Percentiles rank a stretch among this genome's conserved stretches.
Conservation (phyloP, 139 green algal genomes). For the Chlamydomonas schloesseri region DNA sequence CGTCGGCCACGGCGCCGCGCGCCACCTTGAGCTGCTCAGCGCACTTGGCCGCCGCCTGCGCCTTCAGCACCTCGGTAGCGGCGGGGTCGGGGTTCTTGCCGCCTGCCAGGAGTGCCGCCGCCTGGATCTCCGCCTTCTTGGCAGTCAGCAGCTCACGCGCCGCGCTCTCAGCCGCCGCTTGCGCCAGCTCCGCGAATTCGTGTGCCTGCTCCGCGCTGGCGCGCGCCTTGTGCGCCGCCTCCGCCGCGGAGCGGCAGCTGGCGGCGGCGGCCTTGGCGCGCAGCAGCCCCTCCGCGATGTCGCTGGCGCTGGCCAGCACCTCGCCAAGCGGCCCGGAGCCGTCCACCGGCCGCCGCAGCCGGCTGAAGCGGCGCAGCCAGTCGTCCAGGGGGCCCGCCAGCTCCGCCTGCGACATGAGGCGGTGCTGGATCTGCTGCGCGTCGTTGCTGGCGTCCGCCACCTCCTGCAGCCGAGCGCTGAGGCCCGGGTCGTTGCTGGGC, state of each 20-base stretch:
- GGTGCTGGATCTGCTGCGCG: conserved; percentile 64
- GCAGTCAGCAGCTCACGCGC: conserved; percentile 75
- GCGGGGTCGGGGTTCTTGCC: conserved; percentile 68
- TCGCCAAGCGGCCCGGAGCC: conserved; percentile 49
- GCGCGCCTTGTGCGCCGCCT: conserved; percentile 58
- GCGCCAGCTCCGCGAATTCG: conserved; percentile 65
- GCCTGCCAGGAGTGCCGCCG: conserved; percentile 63
- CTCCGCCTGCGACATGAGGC: conserved; percentile 40
- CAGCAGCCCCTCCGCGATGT: conserved; percentile 62
- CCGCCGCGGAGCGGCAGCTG: conserved; percentile 55
- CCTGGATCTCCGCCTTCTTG: conserved; percentile 80
- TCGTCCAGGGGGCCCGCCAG: conserved; percentile 37
- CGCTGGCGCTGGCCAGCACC: conserved; percentile 57
- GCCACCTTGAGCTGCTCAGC: conserved; percentile 74
- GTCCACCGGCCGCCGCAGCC: conserved; percentile 63
- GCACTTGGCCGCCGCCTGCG: conserved; percentile 73
- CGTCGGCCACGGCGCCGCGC: conserved; percentile 57
- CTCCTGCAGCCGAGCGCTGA: conserved; percentile 69
- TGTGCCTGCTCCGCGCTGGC: conserved; percentile 60
- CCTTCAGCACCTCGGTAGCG: conserved; percentile 73
- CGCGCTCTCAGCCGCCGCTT: conserved; percentile 60
- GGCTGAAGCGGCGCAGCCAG: conserved; percentile 74
- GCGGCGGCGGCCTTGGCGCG: conserved; percentile 61
- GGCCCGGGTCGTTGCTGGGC: conserved; percentile 68
- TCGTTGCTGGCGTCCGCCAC: conserved; percentile 58